phyloP scores from a whole-genome alignment of 2,329 filamentous ascomycete species.

The Monosporascus sp. region DNA sequence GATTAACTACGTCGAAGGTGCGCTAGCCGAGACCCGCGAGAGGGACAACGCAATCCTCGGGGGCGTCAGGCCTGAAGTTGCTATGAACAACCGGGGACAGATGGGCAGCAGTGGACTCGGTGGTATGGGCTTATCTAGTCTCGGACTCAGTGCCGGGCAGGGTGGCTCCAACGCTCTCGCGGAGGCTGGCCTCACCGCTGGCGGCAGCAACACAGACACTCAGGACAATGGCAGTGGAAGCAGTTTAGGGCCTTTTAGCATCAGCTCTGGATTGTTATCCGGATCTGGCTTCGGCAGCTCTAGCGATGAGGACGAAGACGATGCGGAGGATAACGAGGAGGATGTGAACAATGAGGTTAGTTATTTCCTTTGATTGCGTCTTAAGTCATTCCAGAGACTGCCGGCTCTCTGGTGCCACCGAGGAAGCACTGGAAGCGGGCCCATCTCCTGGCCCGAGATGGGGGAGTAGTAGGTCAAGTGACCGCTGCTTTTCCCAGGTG shows the following conservation, averaged over 20 bases:
- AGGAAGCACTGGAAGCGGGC: no score
- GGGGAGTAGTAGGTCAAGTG: no score
- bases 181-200: conserved; percentile 74
- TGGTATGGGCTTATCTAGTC: conserved; percentile 42
- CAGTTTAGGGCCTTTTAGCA: conserved; percentile 66
- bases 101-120: conserved; percentile 42
- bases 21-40: conserved; percentile 87
- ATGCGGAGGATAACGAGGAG: conserved; percentile 79
- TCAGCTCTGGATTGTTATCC: conserved; percentile 68
- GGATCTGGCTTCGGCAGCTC: conserved; percentile 86
- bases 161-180: conserved; percentile 63
- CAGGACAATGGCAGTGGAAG: conserved; percentile 55
- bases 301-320: conserved; percentile 93
- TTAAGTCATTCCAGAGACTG: no score
- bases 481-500: no score
- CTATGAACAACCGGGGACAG: conserved; percentile 70
- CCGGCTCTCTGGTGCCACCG: no score
- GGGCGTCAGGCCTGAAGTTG: conserved; percentile 86
- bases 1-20: conserved; percentile 92
- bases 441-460: no score
- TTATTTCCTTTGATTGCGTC: conserved; percentile 22
- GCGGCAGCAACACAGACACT: conserved; percentile 53
- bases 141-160: conserved; percentile 32
- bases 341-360: conserved; percentile 65
- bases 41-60: conserved; percentile 97